Conservation (phyloP, 495 filamentous ascomycete species). For the Talaromyces adpressus region DNA sequence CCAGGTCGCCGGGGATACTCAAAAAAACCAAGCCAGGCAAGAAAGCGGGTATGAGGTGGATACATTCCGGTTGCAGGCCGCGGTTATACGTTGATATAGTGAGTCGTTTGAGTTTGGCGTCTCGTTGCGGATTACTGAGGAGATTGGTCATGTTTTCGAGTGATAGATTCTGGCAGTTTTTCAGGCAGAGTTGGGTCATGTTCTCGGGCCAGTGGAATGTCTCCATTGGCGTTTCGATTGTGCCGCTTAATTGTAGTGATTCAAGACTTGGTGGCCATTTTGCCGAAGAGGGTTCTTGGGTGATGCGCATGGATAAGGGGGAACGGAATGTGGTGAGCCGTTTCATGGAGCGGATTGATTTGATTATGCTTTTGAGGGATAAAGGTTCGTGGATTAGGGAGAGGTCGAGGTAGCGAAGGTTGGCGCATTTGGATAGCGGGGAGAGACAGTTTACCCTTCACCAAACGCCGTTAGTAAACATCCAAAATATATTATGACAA, state of each 20-base stretch:
- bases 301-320: constrained; percentile 42
- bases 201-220: constrained; percentile 24
- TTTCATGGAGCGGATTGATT: constrained; percentile 40
- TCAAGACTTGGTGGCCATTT: constrained; percentile 18
- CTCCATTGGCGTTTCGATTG: constrained; percentile 15
- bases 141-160: constrained; percentile 16
- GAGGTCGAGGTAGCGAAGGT: constrained; percentile 51
- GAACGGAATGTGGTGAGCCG: constrained; percentile 46
- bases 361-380: constrained; percentile 43
- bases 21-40: constrained; percentile 20
- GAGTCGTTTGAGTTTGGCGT: constrained; percentile 17
- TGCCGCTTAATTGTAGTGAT: constrained; percentile 21
- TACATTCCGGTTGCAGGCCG: constrained; percentile 18
- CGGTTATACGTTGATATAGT: constrained; percentile 22
- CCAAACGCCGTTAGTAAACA: not conserved
- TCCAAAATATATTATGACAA: too few species aligned
- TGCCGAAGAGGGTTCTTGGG: not conserved
- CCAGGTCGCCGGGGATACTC: constrained; percentile 24
- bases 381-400: constrained; percentile 51
- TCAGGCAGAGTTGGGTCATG: constrained; percentile 20
- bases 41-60: constrained; percentile 19
- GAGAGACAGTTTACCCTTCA: constrained; percentile 53
- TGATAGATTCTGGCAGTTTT: constrained; percentile 24
- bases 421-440: constrained; percentile 52
- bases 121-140: constrained; percentile 17